phyloP scores from a whole-genome alignment of 2,329 filamentous ascomycete species.

The Cryphonectria radicalis region DNA sequence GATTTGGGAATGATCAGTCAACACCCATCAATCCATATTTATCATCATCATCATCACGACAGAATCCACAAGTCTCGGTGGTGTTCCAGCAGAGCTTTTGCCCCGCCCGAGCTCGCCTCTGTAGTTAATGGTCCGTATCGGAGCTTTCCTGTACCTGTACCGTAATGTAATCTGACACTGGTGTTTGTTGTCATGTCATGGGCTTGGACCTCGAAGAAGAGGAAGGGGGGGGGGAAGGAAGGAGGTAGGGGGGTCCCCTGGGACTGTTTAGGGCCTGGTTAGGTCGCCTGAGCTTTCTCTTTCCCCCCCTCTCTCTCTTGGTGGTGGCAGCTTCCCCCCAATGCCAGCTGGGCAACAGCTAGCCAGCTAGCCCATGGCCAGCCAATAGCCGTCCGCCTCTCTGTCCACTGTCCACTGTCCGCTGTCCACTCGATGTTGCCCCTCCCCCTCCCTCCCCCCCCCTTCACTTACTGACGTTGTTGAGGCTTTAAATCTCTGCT shows the following conservation, averaged over 20 bases:
- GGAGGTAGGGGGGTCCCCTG: too few species aligned
- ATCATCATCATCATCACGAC: constrained; percentile 2
- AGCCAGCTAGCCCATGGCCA: background rate
- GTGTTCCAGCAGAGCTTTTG: constrained; percentile 9
- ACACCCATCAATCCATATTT: background rate
- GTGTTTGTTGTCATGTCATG: background rate
- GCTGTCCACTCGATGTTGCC: constrained; percentile 10
- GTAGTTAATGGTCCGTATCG: background rate
- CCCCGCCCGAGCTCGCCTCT: constrained; percentile 18
- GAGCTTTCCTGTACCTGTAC: background rate
- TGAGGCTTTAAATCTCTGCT: constrained; percentile 31
- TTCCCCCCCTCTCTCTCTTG: background rate
- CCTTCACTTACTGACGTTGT: constrained; percentile 24
- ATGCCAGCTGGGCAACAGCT: background rate
- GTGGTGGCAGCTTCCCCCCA: background rate
- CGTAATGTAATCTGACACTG: background rate
- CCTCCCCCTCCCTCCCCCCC: constrained; percentile 24
- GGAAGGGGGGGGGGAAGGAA: too few species aligned
- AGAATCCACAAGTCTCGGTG: background rate
- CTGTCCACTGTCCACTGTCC: background rate
- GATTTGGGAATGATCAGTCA: constrained; percentile 7
- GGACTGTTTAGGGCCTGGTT: too few species aligned
- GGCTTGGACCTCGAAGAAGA: background rate
- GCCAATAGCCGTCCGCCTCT: background rate
- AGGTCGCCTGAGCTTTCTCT: too few species aligned